Evolutionary conservation across 768 basidiomycete genomes (phyloP).

Genomic region (Boletus vinaceobasis): DNA sequence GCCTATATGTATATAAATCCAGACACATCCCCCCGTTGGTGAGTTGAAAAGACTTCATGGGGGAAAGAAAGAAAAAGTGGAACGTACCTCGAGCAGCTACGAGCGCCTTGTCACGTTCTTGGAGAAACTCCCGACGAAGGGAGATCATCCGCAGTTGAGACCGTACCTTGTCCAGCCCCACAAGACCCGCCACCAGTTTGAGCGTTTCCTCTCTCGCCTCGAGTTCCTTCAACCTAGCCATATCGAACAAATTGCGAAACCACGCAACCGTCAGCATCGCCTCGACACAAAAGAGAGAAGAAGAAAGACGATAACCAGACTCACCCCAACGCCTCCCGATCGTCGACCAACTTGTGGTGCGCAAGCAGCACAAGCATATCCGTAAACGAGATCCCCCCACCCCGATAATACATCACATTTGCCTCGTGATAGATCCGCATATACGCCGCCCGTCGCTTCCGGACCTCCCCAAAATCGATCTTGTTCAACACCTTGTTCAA

Average conservation of each 20-base stretch:
- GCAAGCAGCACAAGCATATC: constrained; percentile 84
- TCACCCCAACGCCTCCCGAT: constrained; percentile 84
- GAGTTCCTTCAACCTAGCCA: constrained; percentile 71
- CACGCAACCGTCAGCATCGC: background rate
- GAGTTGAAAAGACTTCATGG: background rate
- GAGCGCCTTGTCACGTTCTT: constrained; percentile 42
- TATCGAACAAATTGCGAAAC: background rate
- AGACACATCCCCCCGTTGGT: background rate
- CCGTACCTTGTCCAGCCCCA: constrained; percentile 81
- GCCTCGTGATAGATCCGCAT: constrained; percentile 87
- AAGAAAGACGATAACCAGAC: constrained; percentile 27
- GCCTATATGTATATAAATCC: constrained; percentile 27
- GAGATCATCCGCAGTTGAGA: constrained; percentile 77
- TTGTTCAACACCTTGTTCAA: constrained; percentile 54
- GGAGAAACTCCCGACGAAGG: constrained; percentile 65
- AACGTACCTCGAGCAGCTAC: background rate
- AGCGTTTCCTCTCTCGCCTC: constrained; percentile 72
- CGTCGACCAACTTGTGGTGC: constrained; percentile 89
- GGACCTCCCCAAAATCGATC: constrained; percentile 63
- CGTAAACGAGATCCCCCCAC: constrained; percentile 85
- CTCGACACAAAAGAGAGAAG: background rate
- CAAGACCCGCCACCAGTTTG: constrained; percentile 75
- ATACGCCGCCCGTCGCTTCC: constrained; percentile 66
- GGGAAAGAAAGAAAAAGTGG: background rate
- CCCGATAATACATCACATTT: constrained; percentile 61